Evolutionary conservation across 1,139 yeast species (phyloP).

Genomic region (Debaryomycetaceae sp.): DNA sequence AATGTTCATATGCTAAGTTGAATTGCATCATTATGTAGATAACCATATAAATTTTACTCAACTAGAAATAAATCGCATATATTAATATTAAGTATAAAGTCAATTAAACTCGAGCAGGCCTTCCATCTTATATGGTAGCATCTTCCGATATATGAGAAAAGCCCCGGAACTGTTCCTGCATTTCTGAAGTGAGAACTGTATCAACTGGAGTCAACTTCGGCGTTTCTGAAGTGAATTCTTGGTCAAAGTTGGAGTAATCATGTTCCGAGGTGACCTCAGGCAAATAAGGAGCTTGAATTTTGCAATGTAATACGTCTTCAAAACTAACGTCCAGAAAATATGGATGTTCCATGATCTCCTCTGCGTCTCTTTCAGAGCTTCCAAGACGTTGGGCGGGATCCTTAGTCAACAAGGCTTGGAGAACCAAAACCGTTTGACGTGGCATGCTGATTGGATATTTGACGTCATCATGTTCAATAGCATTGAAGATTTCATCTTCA

Average conservation of each 20-base stretch:
- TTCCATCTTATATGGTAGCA: constrained; percentile 29
- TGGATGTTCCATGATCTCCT: constrained; percentile 92
- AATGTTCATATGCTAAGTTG: neutral
- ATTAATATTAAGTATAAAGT: neutral
- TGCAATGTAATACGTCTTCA: constrained; percentile 73
- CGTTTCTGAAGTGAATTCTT: constrained; percentile 90
- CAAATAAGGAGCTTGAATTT: constrained; percentile 79
- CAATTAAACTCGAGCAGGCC: neutral
- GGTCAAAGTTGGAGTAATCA: constrained; percentile 90
- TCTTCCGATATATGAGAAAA: constrained; percentile 86
- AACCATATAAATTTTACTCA: neutral
- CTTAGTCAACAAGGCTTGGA: constrained; percentile 85
- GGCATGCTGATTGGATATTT: constrained; percentile 97
- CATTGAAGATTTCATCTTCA: constrained; percentile 96
- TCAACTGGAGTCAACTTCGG: constrained; percentile 95
- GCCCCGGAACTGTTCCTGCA: constrained; percentile 97
- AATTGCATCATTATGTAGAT: neutral
- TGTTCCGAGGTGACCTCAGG: constrained; percentile 83
- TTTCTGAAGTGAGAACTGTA: constrained; percentile 75
- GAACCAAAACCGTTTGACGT: constrained; percentile 88
- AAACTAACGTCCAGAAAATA: constrained; percentile 88
- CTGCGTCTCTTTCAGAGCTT: constrained; percentile 81
- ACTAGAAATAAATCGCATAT: neutral
- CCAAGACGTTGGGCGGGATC: constrained; percentile 86
- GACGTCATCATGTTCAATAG: constrained; percentile 97